Base-by-base conservation (phyloP, 164 flowering plant genomes). In the Vitis rotundifolia region DNA sequence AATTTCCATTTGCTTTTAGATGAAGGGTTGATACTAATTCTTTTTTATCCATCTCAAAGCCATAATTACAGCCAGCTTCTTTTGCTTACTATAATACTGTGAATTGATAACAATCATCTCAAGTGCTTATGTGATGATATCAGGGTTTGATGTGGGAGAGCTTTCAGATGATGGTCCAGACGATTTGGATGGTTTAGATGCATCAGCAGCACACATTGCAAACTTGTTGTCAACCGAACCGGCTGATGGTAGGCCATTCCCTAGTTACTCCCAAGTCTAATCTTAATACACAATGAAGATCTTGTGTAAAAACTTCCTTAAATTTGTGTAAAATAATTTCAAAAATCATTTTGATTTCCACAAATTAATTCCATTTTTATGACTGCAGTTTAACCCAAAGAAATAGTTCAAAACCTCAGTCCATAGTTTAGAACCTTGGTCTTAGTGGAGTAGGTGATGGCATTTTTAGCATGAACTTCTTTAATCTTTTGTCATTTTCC, bases 131-230 rank as follows among this genome's bases (percentile, higher is more conserved):
- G 11, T 65, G 22, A 76, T 72, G 19, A 10, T 75, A 13, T 70
- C 84, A 90, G 97, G 97, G 99, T 96, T 91, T 79, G 97, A 96
- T 69, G 87, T 87, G 62, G 91, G 88, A 70, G 97, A 96, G 64
- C 87, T 96, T 80, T 89, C 97, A 55, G 97, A 93, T 72, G 88
- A 96, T 66, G 82, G 88, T 69, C 88, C 97, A 14, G 95, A 90
- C 83, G 99, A 96, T 73, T 64, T 79, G 72, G 97, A 93, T 73
- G 97, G 97, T 60, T 83, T 96, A 79, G 99, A 96, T 88, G 91
- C 92, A 75, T 86, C 99, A 61, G 99, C 96, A 59, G 88, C 98
- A 57, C 98, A 96, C 79, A 81, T 96, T 76, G 97, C 97, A 68
- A 96, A 91, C 69, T 74, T 96, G 75, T 78, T 96, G 78, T 93